These are phyloP conservation scores for Cryptosporidium ubiquitum DNA, from an alignment of 169 alveolate genomes.

Conservation along the genomic window DNA sequence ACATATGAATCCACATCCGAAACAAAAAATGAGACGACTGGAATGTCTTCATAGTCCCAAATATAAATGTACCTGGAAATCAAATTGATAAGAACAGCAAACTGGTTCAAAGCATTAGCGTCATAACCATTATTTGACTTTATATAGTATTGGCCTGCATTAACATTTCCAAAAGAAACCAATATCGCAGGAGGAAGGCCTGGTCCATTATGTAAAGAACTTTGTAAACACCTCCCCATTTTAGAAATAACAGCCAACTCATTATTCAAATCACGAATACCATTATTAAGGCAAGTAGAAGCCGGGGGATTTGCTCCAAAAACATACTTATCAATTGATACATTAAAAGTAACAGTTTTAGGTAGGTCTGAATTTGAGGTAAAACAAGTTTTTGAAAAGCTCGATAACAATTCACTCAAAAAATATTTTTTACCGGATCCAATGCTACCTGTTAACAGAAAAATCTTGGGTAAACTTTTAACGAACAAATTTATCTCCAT, in stretches of 20 bases:
- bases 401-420: background rate
- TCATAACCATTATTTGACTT: background rate
- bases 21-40: conserved; percentile 30
- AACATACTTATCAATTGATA: background rate
- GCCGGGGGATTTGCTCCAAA: background rate
- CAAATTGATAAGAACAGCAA: background rate
- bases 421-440: conserved; percentile 27
- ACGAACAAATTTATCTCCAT: background rate
- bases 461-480: background rate
- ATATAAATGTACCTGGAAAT: background rate
- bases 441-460: background rate
- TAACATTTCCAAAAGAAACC: background rate
- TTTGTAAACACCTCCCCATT: background rate
- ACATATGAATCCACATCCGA: background rate
- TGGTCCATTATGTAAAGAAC: background rate
- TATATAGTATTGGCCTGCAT: background rate
- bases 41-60: conserved; percentile 15
- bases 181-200: background rate
- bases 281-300: background rate
- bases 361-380: background rate
- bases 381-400: conserved; percentile 7
- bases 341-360: background rate
- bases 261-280: background rate
- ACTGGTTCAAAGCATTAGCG: background rate
- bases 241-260: background rate